Conservation (phyloP, 345 rosid genomes). For the Abelmoschus esculentus region DNA sequence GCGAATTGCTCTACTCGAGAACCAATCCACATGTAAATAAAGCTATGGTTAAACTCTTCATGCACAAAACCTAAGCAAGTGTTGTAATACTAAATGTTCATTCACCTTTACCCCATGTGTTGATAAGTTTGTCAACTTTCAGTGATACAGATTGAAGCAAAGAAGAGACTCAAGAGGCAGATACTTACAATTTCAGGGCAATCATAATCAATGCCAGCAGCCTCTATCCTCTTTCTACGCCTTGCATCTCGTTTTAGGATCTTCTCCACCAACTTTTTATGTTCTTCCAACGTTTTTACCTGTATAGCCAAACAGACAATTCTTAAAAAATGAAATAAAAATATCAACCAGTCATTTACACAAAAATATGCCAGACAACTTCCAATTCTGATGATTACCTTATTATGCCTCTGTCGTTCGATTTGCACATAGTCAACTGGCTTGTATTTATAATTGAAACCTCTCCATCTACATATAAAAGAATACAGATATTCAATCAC, state of each 20-base stretch:
- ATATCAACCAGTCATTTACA: neutral
- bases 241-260: conserved; percentile 57
- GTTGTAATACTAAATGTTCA: neutral
- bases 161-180: neutral
- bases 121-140: neutral
- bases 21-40: neutral
- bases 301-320: conserved; percentile 17
- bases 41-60: neutral
- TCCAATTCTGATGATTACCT: conserved; percentile 30
- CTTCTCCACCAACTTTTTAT: conserved; percentile 57
- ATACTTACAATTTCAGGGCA: conserved; percentile 84
- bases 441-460: conserved; percentile 42
- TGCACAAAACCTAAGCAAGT: neutral
- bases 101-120: neutral
- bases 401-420: conserved; percentile 54
- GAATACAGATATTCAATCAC: neutral
- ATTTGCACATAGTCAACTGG: conserved; percentile 58
- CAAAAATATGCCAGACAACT: neutral
- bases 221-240: conserved; percentile 61
- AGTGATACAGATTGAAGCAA: neutral
- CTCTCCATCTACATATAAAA: conserved; percentile 61
- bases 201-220: conserved; percentile 75
- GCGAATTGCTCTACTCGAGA: neutral
- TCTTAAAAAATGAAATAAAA: neutral
- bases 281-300: conserved; percentile 88